Percentiles rank a stretch among this genome's conserved stretches.
These are phyloP conservation scores for Filobasidium wieringae DNA, from an alignment of 768 basidiomycete species.

Conservation along the genomic window DNA sequence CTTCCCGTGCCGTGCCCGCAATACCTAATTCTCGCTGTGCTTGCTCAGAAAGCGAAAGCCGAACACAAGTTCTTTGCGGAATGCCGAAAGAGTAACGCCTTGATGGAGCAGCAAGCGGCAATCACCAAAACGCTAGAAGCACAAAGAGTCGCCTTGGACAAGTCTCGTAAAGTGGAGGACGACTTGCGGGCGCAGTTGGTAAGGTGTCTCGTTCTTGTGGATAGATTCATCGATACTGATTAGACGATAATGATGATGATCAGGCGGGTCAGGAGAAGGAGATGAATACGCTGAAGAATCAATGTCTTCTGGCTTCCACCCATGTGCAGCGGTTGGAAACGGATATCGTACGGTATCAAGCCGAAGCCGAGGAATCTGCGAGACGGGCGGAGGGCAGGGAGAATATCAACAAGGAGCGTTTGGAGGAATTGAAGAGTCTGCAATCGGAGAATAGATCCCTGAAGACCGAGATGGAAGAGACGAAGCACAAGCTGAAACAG, in stretches of 20 bases:
- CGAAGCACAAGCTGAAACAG: conserved; percentile 2
- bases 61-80: conserved; percentile 89
- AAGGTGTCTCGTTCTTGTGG: conserved; percentile 29
- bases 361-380: conserved; percentile 8
- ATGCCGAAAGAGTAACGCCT: conserved; percentile 58
- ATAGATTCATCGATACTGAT: neutral
- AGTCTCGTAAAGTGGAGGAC: conserved; percentile 54
- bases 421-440: neutral
- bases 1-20: too few relatives aligned
- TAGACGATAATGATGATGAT: conserved; percentile 24
- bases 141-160: conserved; percentile 55
- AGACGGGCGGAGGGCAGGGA: neutral
- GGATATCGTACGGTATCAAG: neutral
- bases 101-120: conserved; percentile 55
- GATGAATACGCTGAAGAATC: conserved; percentile 31
- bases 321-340: conserved; percentile 19
- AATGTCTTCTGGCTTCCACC: conserved; percentile 25
- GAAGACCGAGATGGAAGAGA: conserved; percentile 1
- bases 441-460: neutral
- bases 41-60: conserved; percentile 79
- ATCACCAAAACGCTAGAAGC: conserved; percentile 61
- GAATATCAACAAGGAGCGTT: neutral
- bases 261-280: conserved; percentile 39
- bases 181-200: conserved; percentile 53
- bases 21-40: neutral